Conservation (phyloP, 257 asterid genomes). For the Datura wrightii region DNA sequence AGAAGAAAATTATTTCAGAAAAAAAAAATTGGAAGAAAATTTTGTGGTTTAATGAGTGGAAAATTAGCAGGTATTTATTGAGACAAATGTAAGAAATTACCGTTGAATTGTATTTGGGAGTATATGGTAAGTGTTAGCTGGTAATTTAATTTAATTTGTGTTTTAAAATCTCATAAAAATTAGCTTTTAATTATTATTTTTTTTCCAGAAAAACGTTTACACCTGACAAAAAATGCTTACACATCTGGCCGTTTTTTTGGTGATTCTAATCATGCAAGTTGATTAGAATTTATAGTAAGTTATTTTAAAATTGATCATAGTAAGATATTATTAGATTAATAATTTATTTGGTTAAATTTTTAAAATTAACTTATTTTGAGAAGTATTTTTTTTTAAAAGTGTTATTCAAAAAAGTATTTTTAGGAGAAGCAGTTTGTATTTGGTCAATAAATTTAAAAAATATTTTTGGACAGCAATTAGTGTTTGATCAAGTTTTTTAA, state of each 20-base stretch:
- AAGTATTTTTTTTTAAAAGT: too few relatives aligned
- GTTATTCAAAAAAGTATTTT: too few relatives aligned
- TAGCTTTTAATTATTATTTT: not conserved
- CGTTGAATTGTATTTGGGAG: not conserved
- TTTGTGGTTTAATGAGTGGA: not conserved
- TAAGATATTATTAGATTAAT: not conserved
- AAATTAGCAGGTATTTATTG: slow-evolving; percentile 23
- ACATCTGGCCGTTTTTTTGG: not conserved
- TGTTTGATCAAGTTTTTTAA: too few relatives aligned
- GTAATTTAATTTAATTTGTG: not conserved
- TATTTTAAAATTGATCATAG: not conserved
- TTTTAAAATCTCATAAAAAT: not conserved
- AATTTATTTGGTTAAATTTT: too few relatives aligned
- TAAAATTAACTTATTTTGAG: too few relatives aligned
- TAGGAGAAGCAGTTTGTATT: too few relatives aligned
- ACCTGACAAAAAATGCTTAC: not conserved
- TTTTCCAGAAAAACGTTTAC: not conserved
- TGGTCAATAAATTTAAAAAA: too few relatives aligned
- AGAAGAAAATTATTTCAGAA: not conserved
- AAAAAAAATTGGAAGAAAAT: not conserved
- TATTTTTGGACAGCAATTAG: too few relatives aligned
- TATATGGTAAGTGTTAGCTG: slow-evolving; percentile 19
- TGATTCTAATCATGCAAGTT: not conserved
- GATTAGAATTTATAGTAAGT: not conserved
- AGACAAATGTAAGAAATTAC: not conserved